Base-by-base conservation (phyloP, 495 filamentous ascomycete species). In the Cladorrhinum samala region DNA sequence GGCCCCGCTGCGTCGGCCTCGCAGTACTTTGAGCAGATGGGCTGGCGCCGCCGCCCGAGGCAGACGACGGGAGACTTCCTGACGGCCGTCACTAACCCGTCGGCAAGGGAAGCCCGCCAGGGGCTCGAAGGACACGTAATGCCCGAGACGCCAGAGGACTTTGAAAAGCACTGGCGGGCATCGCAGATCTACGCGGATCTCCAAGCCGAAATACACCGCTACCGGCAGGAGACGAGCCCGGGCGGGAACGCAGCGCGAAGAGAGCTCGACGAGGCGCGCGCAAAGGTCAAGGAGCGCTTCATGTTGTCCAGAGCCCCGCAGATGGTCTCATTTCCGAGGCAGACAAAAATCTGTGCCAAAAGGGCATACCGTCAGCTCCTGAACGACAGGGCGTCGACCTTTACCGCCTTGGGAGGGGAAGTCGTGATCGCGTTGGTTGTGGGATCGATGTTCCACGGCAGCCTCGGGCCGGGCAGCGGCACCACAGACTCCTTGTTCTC, bases 51-150 rank as follows among this genome's bases (percentile, higher is more conserved):
- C 53, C 81, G 82, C 0, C 73, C 81, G 0, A 71, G 87, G 25
- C 81, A 81, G 48, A 91, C 86, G 8, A 86, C 85, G 1, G 82
- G 84, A 78, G 73, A 88, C 72, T 82, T 91, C 70, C 69, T 92
- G 20, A 91, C 88, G n/a, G 82, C 84, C 8, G 72, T 89, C 23
- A 89, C 87, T 9, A 84, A 87, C 61, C 78, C 83, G 2, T 74
- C 74, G n/a, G 86, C 88, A 49, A 75, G 88, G n/a, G 69, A 76
- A 14, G 80, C 84, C 57, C 79, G 81, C 14, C 70, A 74, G 11
- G 87, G 85, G 3, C 80, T 73, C 49, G 83, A 89, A 6, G n/a
- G n/a, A 58, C 72, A 65, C 6, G 74, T 24, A 72, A 81, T 47
- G 75, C 88, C 27, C 76, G 81, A 65, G 80, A 85, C 20, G 65